Evolutionary conservation across 805 yeast species (phyloP).

Genomic region (Clavispora asparagi): DNA sequence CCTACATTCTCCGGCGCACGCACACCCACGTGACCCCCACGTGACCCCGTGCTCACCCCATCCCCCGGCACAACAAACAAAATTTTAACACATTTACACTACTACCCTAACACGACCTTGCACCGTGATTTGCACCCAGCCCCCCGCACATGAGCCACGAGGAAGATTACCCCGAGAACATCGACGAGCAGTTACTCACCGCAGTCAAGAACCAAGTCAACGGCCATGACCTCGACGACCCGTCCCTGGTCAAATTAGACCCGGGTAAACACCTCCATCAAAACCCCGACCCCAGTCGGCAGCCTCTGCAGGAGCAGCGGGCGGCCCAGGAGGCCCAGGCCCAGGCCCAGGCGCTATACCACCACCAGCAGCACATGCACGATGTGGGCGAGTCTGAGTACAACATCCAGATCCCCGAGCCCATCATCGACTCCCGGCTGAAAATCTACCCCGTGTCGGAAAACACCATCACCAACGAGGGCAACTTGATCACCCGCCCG

Average conservation of each 20-base stretch:
- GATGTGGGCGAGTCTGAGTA: conserved; percentile 34
- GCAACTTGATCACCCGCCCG: conserved; percentile 49
- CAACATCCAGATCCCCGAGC: conserved; percentile 44
- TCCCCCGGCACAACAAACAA: not conserved
- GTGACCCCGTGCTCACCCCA: conserved; percentile 1
- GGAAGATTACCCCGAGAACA: conserved; percentile 28
- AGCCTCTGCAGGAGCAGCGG: conserved; percentile 13
- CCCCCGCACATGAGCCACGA: conserved; percentile 20
- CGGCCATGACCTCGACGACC: conserved; percentile 23
- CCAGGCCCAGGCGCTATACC: conserved; percentile 16
- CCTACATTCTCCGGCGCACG: too few relatives aligned
- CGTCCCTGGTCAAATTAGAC: conserved; percentile 26
- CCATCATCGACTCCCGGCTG: conserved; percentile 37
- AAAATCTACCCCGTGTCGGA: conserved; percentile 41
- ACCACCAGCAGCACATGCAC: conserved; percentile 17
- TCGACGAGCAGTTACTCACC: conserved; percentile 39
- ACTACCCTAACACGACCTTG: conserved; percentile 21
- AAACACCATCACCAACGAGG: conserved; percentile 44
- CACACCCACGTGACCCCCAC: too few relatives aligned
- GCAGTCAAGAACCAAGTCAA: conserved; percentile 28
- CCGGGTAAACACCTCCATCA: conserved; percentile 15
- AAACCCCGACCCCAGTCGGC: conserved; percentile 1
- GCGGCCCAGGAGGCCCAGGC: conserved; percentile 14
- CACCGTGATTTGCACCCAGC: conserved; percentile 10
- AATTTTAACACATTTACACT: conserved; percentile 17